Percentiles rank a stretch among this genome's conserved stretches.
Conservation (phyloP, 495 filamentous ascomycete species). For the Annulohypoxylon moriforme region DNA sequence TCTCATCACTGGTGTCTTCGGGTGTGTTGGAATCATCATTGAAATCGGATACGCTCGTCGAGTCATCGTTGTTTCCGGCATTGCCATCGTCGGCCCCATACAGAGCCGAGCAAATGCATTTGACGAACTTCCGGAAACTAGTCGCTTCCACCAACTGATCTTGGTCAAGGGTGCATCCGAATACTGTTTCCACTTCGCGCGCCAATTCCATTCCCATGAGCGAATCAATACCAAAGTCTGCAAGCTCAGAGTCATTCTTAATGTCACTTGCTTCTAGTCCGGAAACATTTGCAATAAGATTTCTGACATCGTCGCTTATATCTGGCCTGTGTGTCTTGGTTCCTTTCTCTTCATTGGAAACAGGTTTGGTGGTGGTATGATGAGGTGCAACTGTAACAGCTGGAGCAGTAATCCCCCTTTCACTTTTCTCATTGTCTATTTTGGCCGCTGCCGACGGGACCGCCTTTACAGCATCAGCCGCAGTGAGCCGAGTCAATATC, state of each 20-base stretch:
- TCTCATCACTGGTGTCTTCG: not conserved
- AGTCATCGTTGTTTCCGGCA: not conserved
- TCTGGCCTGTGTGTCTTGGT: not conserved
- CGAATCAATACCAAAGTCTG: slow-evolving; percentile 65
- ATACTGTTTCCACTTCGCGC: not conserved
- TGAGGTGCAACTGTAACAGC: not conserved
- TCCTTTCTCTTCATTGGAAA: not conserved
- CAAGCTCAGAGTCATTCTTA: slow-evolving; percentile 50
- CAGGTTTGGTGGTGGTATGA: not conserved
- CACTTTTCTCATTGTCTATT: not conserved
- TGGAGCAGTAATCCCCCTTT: not conserved
- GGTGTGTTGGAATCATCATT: not conserved
- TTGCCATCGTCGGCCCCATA: not conserved
- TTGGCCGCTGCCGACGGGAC: not conserved
- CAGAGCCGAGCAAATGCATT: not conserved
- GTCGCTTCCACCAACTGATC: not conserved
- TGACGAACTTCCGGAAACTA: not conserved
- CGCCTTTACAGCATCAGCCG: not conserved
- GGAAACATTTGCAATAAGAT: slow-evolving; percentile 33
- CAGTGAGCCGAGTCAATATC: not conserved
- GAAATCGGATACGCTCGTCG: not conserved
- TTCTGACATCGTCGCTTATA: slow-evolving; percentile 1
- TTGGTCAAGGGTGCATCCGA: not conserved
- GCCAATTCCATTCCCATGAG: slow-evolving; percentile 65
- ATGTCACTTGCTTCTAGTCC: slow-evolving; percentile 59